These are phyloP conservation scores for Zoysia pacifica DNA, from an alignment of 176 grass and related monocot genomes.

Conservation along the genomic window DNA sequence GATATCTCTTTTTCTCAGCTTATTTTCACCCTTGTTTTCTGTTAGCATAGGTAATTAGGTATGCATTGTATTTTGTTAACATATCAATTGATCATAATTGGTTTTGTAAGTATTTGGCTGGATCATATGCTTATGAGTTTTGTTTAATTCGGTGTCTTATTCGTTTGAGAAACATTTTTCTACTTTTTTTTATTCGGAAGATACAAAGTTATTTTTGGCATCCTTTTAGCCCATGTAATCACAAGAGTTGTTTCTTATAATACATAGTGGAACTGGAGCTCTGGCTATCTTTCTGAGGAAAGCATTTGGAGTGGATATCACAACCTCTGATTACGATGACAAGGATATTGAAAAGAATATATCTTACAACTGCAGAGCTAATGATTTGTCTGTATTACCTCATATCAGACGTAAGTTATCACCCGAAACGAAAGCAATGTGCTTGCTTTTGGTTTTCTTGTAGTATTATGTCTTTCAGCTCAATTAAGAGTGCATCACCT, in stretches of 20 bases:
- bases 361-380: constrained; percentile 70
- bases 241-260: constrained; percentile 11
- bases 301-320: constrained; percentile 75
- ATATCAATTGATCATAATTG: neutral
- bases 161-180: neutral
- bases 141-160: neutral
- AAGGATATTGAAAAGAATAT: constrained; percentile 91
- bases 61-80: neutral
- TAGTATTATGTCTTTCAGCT: neutral
- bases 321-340: constrained; percentile 88
- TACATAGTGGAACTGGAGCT: constrained; percentile 79
- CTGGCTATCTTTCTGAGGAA: constrained; percentile 72
- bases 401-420: constrained; percentile 69
- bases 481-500: neutral
- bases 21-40: neutral
- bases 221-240: neutral
- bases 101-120: neutral
- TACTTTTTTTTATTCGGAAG: too few relatives aligned
- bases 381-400: constrained; percentile 60
- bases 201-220: neutral
- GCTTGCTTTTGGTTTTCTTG: neutral
- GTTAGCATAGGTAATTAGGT: neutral
- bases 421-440: neutral
- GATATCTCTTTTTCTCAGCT: neutral
- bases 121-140: neutral